Conservation (phyloP, 768 basidiomycete species). For the Kwoniella shandongensis region DNA sequence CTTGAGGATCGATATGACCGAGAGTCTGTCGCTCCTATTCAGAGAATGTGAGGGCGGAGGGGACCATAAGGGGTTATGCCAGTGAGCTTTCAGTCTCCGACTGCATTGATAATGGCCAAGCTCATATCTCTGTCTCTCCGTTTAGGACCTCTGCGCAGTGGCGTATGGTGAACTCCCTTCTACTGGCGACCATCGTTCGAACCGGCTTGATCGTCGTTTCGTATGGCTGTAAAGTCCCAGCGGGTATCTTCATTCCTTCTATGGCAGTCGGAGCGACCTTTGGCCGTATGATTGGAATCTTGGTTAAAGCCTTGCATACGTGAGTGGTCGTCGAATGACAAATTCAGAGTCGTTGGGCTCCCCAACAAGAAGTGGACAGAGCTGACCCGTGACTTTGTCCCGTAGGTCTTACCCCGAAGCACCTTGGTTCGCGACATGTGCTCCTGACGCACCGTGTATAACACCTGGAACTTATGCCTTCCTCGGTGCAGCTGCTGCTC, state of each 20-base stretch:
- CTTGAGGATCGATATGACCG: constrained; percentile 94
- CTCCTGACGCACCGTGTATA: constrained; percentile 90
- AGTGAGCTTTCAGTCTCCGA: constrained; percentile 63
- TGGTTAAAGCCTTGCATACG: constrained; percentile 90
- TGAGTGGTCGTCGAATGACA: constrained; percentile 48
- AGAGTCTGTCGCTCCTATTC: constrained; percentile 91
- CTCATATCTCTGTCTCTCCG: neutral
- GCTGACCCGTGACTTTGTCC: neutral
- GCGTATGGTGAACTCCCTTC: constrained; percentile 87
- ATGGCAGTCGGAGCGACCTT: constrained; percentile 99
- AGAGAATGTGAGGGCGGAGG: constrained; percentile 91
- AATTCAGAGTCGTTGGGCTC: too few relatives aligned
- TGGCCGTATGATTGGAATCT: constrained; percentile 93
- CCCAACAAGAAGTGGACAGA: neutral
- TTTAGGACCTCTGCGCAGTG: constrained; percentile 82
- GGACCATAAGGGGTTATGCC: constrained; percentile 89
- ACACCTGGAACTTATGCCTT: constrained; percentile 98
- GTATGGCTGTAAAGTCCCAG: constrained; percentile 94
- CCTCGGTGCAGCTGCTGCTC: constrained; percentile 90
- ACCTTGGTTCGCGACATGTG: constrained; percentile 85
- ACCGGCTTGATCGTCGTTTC: constrained; percentile 83
- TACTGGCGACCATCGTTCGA: constrained; percentile 87
- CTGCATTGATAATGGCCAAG: neutral
- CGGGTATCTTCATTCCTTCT: constrained; percentile 96
- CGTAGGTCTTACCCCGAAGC: constrained; percentile 78